phyloP scores from a whole-genome alignment of 768 basidiomycete species.

The Pholiota molesta region DNA sequence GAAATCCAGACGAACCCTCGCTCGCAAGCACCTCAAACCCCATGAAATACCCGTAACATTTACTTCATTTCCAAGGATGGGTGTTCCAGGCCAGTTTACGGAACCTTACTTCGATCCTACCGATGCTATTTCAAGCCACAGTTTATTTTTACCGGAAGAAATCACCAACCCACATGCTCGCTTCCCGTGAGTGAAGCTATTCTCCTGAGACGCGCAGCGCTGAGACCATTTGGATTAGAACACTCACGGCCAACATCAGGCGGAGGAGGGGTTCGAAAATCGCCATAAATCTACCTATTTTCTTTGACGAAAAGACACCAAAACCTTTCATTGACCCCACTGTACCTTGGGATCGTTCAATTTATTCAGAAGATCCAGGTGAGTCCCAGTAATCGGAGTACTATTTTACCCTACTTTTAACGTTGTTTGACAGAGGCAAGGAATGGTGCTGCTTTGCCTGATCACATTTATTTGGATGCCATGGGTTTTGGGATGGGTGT shows the following conservation, averaged over 20 bases:
- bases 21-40: conserved; percentile 76
- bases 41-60: conserved; percentile 92
- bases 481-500: conserved; percentile 99
- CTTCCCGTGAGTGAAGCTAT: conserved; percentile 79
- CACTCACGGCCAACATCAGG: conserved; percentile 96
- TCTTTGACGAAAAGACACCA: conserved; percentile 85
- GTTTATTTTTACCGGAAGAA: conserved; percentile 92
- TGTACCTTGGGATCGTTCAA: conserved; percentile 84
- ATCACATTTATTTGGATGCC: conserved; percentile 98
- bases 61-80: conserved; percentile 94
- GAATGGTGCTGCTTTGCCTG: conserved; percentile 81
- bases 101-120: conserved; percentile 83
- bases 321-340: conserved; percentile 90
- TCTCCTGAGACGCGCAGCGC: conserved; percentile 2
- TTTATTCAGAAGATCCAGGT: conserved; percentile 88
- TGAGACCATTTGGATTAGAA: conserved; percentile 49
- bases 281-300: conserved; percentile 92
- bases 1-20: conserved; percentile 70
- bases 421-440: conserved; percentile 67
- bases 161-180: conserved; percentile 97
- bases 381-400: conserved; percentile 21
- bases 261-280: conserved; percentile 90
- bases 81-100: conserved; percentile 87
- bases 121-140: conserved; percentile 85
- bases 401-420: conserved; percentile 6